Evolutionary conservation across 192 early-diverging fungal genomes (phyloP), one percentile per base, ranked within the genome.

Genomic region (Pecoramyces ruminantium): DNA sequence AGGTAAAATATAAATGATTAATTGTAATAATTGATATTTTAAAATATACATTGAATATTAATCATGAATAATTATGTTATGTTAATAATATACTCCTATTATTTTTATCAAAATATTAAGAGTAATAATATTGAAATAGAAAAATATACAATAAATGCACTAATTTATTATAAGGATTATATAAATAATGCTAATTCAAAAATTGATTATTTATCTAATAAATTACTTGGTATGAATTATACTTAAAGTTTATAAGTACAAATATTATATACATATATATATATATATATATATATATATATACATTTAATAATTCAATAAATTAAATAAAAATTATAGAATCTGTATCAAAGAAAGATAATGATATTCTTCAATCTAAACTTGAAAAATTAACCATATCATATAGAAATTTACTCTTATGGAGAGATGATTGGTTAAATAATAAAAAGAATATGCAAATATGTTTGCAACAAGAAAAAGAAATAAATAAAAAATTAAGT

Each of bases 71-170:
- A n/a, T n/a, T n/a, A n/a, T n/a, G n/a, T n/a, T n/a, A n/a, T n/a
- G n/a, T n/a, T n/a, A n/a, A n/a, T n/a, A n/a, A n/a, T n/a, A n/a
- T n/a, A n/a, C n/a, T n/a, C n/a, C n/a, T n/a, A n/a, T n/a, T n/a
- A n/a, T n/a, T n/a, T n/a, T n/a, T n/a, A n/a, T n/a, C n/a, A n/a
- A n/a, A n/a, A n/a, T n/a, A n/a, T n/a, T n/a, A 34, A 34, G 78
- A 18, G 30, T 30, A 83, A 88, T 78, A 79, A 87, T n/a, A 78
- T 81, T 58, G 82, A 77, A n/a, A 30, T 88, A 21, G 87, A 89
- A 28, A 79, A 84, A 39, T 28, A 80, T 8, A 79, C 88, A 13
- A 78, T 78, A 34, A 82, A 86, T 78, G 83, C 84, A 3, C 85
- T 89, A 38, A 78, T 77, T 14, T 82, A 82, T 28, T 77, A 88